phyloP scores from a whole-genome alignment of 139 green algal species.

The Parachlorella kessleri region DNA sequence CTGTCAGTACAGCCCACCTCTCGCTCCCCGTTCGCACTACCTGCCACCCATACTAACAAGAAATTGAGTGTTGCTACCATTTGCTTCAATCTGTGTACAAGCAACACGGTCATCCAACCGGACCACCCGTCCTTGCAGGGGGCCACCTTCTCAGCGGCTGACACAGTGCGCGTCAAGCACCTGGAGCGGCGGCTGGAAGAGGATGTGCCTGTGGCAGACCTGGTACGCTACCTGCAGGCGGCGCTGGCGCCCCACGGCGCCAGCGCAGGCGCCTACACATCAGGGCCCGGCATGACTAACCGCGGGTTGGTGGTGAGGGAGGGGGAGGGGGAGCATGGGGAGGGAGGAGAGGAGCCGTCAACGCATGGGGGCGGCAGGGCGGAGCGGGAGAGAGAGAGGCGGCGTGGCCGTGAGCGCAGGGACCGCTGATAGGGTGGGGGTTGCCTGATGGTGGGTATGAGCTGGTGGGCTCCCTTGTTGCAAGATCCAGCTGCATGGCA shows the following conservation, averaged over 20 bases:
- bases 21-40: too few relatives aligned
- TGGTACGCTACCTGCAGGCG: constrained; percentile 45
- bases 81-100: too few relatives aligned
- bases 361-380: not conserved
- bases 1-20: too few relatives aligned
- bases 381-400: not conserved
- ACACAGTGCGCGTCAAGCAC: constrained; percentile 60
- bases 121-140: too few relatives aligned
- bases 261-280: not conserved
- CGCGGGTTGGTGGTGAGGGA: not conserved
- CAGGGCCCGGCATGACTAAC: not conserved
- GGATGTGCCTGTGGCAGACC: constrained; percentile 43
- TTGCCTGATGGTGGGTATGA: too few relatives aligned
- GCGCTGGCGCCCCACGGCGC: constrained; percentile 25
- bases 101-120: too few relatives aligned
- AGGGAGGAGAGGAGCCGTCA: not conserved
- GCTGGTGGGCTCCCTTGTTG: too few relatives aligned
- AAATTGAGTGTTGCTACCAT: too few relatives aligned
- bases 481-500: too few relatives aligned
- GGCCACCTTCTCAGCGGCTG: constrained; percentile 14
- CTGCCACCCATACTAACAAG: too few relatives aligned
- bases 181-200: constrained; percentile 57
- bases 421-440: too few relatives aligned
- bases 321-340: not conserved
- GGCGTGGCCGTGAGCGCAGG: too few relatives aligned